These are phyloP conservation scores for Linum lewisii DNA, from an alignment of 345 rosid species.

Conservation along the genomic window DNA sequence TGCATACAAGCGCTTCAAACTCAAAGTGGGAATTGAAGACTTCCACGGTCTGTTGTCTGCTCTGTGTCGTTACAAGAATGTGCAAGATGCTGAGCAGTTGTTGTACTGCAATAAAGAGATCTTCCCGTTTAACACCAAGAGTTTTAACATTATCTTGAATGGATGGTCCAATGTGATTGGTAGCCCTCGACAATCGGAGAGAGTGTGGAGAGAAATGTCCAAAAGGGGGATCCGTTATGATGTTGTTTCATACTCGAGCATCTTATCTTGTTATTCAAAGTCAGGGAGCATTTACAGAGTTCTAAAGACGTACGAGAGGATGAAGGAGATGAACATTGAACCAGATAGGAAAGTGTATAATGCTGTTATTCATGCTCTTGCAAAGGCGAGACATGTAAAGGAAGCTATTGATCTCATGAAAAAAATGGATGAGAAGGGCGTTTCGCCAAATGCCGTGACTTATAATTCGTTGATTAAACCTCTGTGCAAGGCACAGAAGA, in stretches of 20 bases:
- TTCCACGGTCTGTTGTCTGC: constrained; percentile 86
- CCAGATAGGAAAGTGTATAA: constrained; percentile 84
- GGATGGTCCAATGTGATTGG: constrained; percentile 86
- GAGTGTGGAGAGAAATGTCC: constrained; percentile 85
- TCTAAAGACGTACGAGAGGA: constrained; percentile 49
- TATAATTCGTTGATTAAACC: constrained; percentile 83
- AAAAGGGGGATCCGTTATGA: constrained; percentile 50
- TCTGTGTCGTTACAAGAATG: constrained; percentile 86
- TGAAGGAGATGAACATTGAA: constrained; percentile 48
- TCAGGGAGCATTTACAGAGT: constrained; percentile 55
- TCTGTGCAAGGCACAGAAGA: constrained; percentile 50
- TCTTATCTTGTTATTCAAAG: constrained; percentile 80
- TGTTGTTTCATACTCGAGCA: constrained; percentile 60
- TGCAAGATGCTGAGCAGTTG: constrained; percentile 87
- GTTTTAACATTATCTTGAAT: constrained; percentile 71
- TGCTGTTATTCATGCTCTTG: constrained; percentile 71
- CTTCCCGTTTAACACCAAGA: constrained; percentile 65
- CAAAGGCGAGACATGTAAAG: constrained; percentile 57
- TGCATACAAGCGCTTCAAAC: constrained; percentile 50
- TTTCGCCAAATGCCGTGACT: constrained; percentile 51
- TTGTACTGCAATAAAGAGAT: constrained; percentile 58
- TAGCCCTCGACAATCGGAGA: constrained; percentile 63
- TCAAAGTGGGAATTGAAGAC: constrained; percentile 59
- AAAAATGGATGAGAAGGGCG: constrained; percentile 68
- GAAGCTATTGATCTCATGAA: constrained; percentile 58